These are phyloP conservation scores for Aspergillus olivimuriae DNA, from an alignment of 495 filamentous ascomycete species.

Conservation along the genomic window DNA sequence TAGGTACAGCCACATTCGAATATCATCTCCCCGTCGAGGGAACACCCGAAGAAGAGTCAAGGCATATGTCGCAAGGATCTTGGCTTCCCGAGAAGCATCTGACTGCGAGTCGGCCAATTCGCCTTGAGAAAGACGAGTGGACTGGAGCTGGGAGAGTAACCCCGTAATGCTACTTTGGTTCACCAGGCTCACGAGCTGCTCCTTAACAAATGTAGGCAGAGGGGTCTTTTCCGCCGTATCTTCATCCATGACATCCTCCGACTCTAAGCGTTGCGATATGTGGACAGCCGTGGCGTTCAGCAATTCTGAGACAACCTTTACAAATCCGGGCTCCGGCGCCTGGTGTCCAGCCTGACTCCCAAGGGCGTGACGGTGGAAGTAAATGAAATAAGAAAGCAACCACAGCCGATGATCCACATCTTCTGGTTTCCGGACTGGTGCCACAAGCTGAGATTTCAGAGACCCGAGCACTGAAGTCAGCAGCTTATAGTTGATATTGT, in stretches of 20 bases:
- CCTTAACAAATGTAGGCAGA: slow-evolving; percentile 51
- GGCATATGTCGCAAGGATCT: slow-evolving; percentile 76
- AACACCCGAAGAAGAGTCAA: slow-evolving; percentile 83
- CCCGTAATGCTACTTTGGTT: slow-evolving; percentile 58
- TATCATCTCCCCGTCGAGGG: slow-evolving; percentile 75
- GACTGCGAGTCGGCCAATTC: slow-evolving; percentile 19
- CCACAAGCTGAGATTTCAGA: slow-evolving; percentile 23
- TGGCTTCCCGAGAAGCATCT: slow-evolving; percentile 51
- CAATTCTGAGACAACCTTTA: slow-evolving; percentile 58
- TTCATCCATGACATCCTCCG: slow-evolving; percentile 38
- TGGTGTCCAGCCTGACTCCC: slow-evolving; percentile 34
- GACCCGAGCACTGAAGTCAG: slow-evolving; percentile 43
- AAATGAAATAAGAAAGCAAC: slow-evolving; percentile 78
- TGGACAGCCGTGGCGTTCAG: slow-evolving; percentile 56
- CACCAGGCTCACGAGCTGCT: slow-evolving; percentile 56
- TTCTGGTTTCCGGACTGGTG: slow-evolving; percentile 13
- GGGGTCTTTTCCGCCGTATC: slow-evolving; percentile 26
- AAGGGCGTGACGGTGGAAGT: slow-evolving; percentile 53
- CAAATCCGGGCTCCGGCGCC: slow-evolving; percentile 51
- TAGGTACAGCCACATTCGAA: slow-evolving; percentile 90
- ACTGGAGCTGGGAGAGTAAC: slow-evolving; percentile 43
- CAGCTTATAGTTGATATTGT: slow-evolving; percentile 47
- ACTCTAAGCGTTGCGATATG: slow-evolving; percentile 49
- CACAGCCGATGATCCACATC: slow-evolving; percentile 50
- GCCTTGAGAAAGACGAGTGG: slow-evolving; percentile 21